Conservation (phyloP, 108 stramenopile species). For the Schizochytrium sp. region DNA sequence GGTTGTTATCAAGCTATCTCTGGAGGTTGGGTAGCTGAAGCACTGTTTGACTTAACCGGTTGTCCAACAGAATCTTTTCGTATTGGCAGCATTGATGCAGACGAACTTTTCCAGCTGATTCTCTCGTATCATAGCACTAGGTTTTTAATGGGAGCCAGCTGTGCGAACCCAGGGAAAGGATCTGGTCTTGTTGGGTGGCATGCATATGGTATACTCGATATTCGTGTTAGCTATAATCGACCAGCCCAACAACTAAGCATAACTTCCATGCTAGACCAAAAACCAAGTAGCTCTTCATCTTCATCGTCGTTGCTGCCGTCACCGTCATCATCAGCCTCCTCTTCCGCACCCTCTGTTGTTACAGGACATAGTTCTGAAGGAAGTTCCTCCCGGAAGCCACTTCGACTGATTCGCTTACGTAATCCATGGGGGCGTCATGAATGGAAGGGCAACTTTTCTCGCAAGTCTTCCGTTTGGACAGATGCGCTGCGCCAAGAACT, state of each 20-base stretch:
- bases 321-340: background rate
- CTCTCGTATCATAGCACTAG: background rate
- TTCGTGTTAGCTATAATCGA: background rate
- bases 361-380: background rate
- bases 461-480: constrained; percentile 66
- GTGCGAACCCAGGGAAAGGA: background rate
- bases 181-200: constrained; percentile 19
- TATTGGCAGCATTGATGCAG: constrained; percentile 3
- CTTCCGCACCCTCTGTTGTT: background rate
- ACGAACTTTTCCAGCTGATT: background rate
- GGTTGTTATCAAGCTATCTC: constrained; percentile 64
- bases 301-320: background rate
- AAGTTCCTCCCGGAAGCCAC: constrained; percentile 50
- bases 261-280: background rate
- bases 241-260: background rate
- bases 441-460: constrained; percentile 71
- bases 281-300: too few species aligned
- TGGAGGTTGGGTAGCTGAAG: constrained; percentile 67
- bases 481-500: constrained; percentile 51
- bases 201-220: constrained; percentile 13
- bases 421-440: constrained; percentile 69
- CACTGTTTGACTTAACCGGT: constrained; percentile 66
- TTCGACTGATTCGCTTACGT: constrained; percentile 64
- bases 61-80: constrained; percentile 50
- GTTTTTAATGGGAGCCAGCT: constrained; percentile 58